Evolutionary conservation across 345 rosid species (phyloP), one percentile per base, ranked within the genome.

Genomic region (Aegle marmelos): DNA sequence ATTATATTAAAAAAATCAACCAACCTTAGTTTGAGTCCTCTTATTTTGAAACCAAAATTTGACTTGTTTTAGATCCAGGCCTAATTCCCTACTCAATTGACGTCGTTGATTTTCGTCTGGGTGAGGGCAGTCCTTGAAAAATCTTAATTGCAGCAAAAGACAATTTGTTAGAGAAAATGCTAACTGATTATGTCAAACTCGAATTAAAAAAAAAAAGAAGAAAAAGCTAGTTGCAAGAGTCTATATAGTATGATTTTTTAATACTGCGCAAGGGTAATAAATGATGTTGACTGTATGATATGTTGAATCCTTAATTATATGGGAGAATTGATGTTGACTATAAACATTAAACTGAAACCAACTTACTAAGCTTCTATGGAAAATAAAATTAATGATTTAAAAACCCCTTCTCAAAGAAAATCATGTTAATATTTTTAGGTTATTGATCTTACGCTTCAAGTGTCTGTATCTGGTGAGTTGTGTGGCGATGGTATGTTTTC

Each of bases 1-100:
- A 66, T 59, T 1, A 28, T 19, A 41, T 9, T 53, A 68, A 56
- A 5, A 22, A n/a, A 7, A 31, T 11, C 37, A 27, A 28, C 22
- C 9, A 63, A 91, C 98, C 93, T 89, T 94, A 31, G 69, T 68
- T 59, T 92, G 97, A 45, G 95, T 91, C 70, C 97, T 85, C 76
- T 90, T 94, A 86, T 92, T 92, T 30, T 92, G 97, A 76, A 94
- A 94, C 98, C 98, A 94, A 70, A 92, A 92, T 48, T 90, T 94
- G 81, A 94, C 74, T 76, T 92, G 97, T 68, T 79, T 83, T 5
- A 77, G 67, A 16, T 81, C 90, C 0, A 94, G 86, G 6, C 88
- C 82, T 39, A 94, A 70, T 31, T 90, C 92, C 64, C 30, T 63
- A 64, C 97, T 82, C 30, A 94, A n/a, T 0, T 56, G 78, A 2